Conservation (phyloP, 208 protist genomes). For the Phytomonas francai region DNA sequence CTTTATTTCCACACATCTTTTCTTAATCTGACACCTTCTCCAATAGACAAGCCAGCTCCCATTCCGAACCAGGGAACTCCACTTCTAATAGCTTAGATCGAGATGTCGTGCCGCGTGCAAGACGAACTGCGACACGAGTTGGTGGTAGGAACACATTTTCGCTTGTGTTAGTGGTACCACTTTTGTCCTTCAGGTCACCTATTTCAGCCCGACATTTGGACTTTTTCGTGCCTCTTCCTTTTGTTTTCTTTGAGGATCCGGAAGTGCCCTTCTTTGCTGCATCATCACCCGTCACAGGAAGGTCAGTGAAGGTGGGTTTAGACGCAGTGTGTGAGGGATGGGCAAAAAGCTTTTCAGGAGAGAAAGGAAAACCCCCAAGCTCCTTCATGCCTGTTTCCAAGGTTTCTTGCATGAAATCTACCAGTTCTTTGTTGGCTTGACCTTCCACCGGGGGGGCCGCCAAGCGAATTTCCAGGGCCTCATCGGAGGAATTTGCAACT, state of each 20-base stretch:
- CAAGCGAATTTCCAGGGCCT: slow-evolving; percentile 45
- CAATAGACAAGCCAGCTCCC: slow-evolving; percentile 41
- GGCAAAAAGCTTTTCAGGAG: neutral
- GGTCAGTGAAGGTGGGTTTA: neutral
- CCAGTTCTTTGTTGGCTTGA: slow-evolving; percentile 69
- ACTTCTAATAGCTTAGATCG: slow-evolving; percentile 49
- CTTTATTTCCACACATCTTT: neutral
- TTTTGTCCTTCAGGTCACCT: neutral
- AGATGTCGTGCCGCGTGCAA: slow-evolving; percentile 48
- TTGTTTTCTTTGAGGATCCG: neutral
- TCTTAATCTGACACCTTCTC: slow-evolving; percentile 21
- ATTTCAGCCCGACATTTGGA: neutral
- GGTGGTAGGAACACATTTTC: slow-evolving; percentile 1
- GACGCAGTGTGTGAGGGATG: neutral
- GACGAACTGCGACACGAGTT: slow-evolving; percentile 31
- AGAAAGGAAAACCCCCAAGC: neutral
- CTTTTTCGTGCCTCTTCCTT: neutral
- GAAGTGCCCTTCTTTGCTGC: neutral
- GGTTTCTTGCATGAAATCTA: slow-evolving; percentile 47
- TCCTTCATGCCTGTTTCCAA: slow-evolving; percentile 30
- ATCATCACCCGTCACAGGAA: neutral
- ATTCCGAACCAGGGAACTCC: slow-evolving; percentile 43
- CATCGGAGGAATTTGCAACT: slow-evolving; percentile 16
- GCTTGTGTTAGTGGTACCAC: neutral
- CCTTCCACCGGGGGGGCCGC: slow-evolving; percentile 71